Base-by-base conservation (phyloP, 78 protist genomes). In the Diacronema lutheri region DNA sequence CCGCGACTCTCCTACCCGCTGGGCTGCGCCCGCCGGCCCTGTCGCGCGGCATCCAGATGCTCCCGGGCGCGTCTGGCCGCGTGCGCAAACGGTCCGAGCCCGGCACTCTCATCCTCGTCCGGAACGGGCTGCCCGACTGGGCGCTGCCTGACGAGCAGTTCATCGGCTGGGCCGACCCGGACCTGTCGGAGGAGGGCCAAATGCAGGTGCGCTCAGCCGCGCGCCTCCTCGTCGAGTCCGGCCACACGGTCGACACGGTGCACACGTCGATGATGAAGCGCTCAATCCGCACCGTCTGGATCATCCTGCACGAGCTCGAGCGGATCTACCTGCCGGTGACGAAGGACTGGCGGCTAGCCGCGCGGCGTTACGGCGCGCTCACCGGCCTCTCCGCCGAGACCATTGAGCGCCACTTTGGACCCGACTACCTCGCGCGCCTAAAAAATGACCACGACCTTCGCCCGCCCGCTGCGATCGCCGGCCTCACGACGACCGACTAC, bases 201-300 rank as follows among this genome's bases (percentile, higher is more conserved):
- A 10, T 1, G 76, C 50, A 68, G 76, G 76, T 44, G 40, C 7
- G 10, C 11, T 13, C 46, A 11, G 76, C 76, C 29, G 76, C 76
- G 41, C 41, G 12, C 16, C 16, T 44, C n/a, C 46, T 68, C 12
- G 1, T 14, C 21, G 76, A 68, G 76, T 1, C 76, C 10, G 76
- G 76, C 55, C 38, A 26, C 76, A 38, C 50, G 23, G 14, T 68
- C 76, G 76, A 68, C 46, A 1, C 21, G n/a, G 76, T 38, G 55
- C 37, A 68, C 76, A 68, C 76, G 21, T 68, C 76, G 29, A 20
- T 68, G 46, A 44, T 68, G 29, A 68, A 68, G 50, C 76, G 76
- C 46, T 6, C 76, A 55, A 20, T 68, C 4, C 76, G 19, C 46
- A 37, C 76, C 26, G 19, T 16, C 50, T 68, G 76, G 76, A 44